Evolutionary conservation across 2,329 filamentous ascomycete genomes (phyloP), one percentile per base, ranked within the genome.

Genomic region (Alternaria arborescens): DNA sequence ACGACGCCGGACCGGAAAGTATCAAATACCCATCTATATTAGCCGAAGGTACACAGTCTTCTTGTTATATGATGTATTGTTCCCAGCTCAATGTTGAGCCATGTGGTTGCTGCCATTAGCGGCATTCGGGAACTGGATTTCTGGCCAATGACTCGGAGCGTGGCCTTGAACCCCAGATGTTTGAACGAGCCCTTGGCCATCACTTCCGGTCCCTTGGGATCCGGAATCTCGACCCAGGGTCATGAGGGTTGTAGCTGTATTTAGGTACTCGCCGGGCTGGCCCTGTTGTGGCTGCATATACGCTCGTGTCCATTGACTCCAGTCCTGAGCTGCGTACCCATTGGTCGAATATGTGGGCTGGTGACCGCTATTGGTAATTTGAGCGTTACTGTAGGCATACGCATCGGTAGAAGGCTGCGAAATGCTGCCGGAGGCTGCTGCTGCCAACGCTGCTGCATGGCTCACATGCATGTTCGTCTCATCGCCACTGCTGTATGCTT

Each of bases 211-310:
- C 36, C 51, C 69, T 44, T 73, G 69, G 38, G 65, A 58, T 5
- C 52, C 63, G 4, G 67, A 60, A 34, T 76, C 75, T 36, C 76
- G 71, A n/a, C 74, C 71, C 8, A 79, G 68, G 3, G 76, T 72
- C 70, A 80, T 78, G 30, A 80, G 72, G 1, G 78, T 78, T 24
- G 71, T 79, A 28, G 78, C 78, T 24, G 74, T 77, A 58, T 77
- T 77, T n/a, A 79, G 66, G 52, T 77, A 78, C 26, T 78, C 75
- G 32, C 72, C 69, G 14, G 71, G 64, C 32, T 72, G 68, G 50
- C 66, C 50, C 32, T 66, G 69, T 30, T 58, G 52, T 22, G 69
- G 69, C 55, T 76, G 68, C 63, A 71, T 76, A 41, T 75, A 74
- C 8, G 71, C 72, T 58, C 72, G 67, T 28, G 73, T 71, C 74